Percentiles rank a stretch among this genome's conserved stretches.
Evolutionary conservation across 1,284 basidiomycete species (phyloP).

Genomic region (Boletus sp.): DNA sequence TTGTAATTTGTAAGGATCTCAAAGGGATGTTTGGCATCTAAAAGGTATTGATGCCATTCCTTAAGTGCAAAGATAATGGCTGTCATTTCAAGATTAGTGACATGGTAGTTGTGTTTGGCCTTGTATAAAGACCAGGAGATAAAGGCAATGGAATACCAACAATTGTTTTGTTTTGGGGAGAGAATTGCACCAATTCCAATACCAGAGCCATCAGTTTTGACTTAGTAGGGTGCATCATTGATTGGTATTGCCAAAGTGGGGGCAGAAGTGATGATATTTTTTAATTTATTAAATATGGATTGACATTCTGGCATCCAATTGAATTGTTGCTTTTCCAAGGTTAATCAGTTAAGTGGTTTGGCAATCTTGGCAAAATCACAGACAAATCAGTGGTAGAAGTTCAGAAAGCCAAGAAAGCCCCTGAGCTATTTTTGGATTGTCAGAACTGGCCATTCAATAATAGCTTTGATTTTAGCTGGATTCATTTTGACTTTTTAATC

Average conservation of each 20-base stretch:
- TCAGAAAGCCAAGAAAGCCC: neutral
- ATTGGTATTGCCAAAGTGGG: neutral
- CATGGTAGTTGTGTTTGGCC: neutral
- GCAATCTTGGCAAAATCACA: neutral
- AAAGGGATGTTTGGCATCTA: neutral
- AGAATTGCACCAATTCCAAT: neutral
- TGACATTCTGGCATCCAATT: neutral
- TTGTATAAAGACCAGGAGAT: neutral
- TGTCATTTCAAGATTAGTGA: neutral
- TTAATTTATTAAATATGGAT: neutral
- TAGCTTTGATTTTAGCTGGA: neutral
- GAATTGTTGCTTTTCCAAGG: neutral
- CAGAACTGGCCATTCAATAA: neutral
- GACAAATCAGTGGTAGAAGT: neutral
- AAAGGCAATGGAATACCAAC: neutral
- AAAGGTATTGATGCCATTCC: neutral
- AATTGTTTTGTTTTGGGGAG: neutral
- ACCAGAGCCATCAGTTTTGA: neutral
- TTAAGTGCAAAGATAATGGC: neutral
- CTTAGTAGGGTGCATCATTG: neutral
- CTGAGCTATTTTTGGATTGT: fast-evolving
- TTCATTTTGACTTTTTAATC: neutral
- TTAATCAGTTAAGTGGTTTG: neutral
- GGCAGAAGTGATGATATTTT: neutral
- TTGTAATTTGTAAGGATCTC: neutral